Evolutionary conservation across 2,329 filamentous ascomycete genomes (phyloP).

Genomic region (Cytospora schulzeri): DNA sequence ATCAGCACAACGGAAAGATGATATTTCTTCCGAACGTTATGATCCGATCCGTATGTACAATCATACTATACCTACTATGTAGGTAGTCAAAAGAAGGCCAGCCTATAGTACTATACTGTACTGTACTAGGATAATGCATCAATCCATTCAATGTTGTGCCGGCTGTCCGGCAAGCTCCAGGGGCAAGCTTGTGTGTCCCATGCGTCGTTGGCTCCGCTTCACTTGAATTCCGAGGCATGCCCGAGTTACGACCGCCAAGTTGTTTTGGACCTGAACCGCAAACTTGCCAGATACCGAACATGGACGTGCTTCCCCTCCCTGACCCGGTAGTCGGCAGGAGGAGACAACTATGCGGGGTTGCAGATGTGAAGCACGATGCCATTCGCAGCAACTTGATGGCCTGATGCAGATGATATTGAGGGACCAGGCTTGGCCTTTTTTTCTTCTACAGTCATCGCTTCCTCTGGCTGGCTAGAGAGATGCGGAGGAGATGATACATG

Average conservation of each 20-base stretch:
- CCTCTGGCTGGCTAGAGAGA: slow-evolving; percentile 15
- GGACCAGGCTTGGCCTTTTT: slow-evolving; percentile 15
- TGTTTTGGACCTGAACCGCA: not conserved
- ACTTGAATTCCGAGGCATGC: not conserved
- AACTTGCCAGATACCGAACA: slow-evolving; percentile 1
- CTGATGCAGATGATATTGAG: slow-evolving; percentile 8
- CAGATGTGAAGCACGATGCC: not conserved
- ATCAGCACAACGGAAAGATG: too few species aligned
- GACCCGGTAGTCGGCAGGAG: not conserved
- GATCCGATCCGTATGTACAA: too few species aligned
- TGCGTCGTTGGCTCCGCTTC: not conserved
- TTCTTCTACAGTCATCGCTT: slow-evolving; percentile 1
- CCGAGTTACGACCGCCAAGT: not conserved
- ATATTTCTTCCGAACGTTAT: too few species aligned
- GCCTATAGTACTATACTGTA: not conserved
- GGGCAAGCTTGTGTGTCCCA: not conserved
- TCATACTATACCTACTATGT: too few species aligned
- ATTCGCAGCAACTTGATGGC: slow-evolving; percentile 8
- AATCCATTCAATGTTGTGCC: not conserved
- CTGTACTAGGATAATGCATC: not conserved
- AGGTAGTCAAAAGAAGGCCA: too few species aligned
- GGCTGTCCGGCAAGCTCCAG: not conserved
- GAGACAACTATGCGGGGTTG: not conserved
- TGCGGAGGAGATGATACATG: slow-evolving; percentile 5
- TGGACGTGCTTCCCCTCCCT: not conserved